phyloP scores from a whole-genome alignment of 495 filamentous ascomycete genomes.

The Oidiodendron maius region DNA sequence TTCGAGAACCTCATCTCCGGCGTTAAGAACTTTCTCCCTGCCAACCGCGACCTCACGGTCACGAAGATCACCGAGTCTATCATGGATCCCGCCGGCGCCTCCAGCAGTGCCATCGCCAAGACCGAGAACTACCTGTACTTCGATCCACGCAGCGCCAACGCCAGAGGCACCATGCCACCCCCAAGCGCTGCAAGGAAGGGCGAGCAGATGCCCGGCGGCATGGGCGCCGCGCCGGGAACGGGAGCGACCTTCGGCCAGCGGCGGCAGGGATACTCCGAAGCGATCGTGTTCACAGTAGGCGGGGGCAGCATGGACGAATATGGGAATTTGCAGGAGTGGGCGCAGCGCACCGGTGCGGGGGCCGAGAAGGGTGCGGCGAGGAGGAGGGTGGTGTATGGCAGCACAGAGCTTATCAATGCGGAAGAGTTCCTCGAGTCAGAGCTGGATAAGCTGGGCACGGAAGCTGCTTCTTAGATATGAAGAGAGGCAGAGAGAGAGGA shows the following conservation, averaged over 20 bases:
- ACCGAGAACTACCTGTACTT: constrained; percentile 99
- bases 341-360: constrained; percentile 59
- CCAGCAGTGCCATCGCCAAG: constrained; percentile 87
- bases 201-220: constrained; percentile 33
- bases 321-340: constrained; percentile 96
- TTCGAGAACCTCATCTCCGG: constrained; percentile 95
- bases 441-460: constrained; percentile 65
- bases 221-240: constrained; percentile 51
- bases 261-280: constrained; percentile 89
- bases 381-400: constrained; percentile 87
- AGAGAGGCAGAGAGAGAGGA: neutral
- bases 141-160: constrained; percentile 88
- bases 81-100: constrained; percentile 91
- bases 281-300: constrained; percentile 94
- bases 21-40: constrained; percentile 96
- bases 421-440: constrained; percentile 79
- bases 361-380: constrained; percentile 39
- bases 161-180: constrained; percentile 86
- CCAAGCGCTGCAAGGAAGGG: constrained; percentile 47
- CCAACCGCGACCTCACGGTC: constrained; percentile 89
- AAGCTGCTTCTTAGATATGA: neutral
- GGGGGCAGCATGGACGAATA: constrained; percentile 99
- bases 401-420: constrained; percentile 89
- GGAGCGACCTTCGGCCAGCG: constrained; percentile 89
- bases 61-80: constrained; percentile 98